Conservation (phyloP, 2,329 filamentous ascomycete species). For the Ascochyta lentis region DNA sequence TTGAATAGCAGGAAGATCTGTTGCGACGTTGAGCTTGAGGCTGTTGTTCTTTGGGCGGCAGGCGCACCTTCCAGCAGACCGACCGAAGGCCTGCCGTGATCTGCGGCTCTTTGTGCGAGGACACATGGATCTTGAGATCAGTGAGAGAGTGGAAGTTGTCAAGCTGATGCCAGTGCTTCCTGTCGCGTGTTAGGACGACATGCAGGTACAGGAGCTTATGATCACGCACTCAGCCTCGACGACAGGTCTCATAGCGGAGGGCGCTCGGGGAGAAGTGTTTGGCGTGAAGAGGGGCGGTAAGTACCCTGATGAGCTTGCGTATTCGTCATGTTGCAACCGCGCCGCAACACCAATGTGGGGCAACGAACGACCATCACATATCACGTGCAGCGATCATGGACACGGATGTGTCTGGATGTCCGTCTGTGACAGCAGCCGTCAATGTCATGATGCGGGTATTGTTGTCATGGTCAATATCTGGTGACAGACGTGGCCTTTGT, state of each 20-base stretch:
- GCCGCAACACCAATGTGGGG: slow-evolving; percentile 27
- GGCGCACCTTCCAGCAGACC: slow-evolving; percentile 84
- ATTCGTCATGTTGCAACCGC: slow-evolving; percentile 20
- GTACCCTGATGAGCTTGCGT: slow-evolving; percentile 43
- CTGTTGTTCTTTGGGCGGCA: background rate
- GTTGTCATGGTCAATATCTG: slow-evolving; percentile 2
- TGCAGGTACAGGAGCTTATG: background rate
- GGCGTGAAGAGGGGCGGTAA: slow-evolving; percentile 24
- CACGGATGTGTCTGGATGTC: background rate
- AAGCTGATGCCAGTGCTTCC: slow-evolving; percentile 47
- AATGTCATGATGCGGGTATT: background rate
- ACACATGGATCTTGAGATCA: slow-evolving; percentile 47
- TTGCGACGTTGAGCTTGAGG: slow-evolving; percentile 10
- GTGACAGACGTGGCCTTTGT: background rate
- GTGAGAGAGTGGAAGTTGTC: slow-evolving; percentile 47
- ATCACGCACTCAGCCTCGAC: slow-evolving; percentile 42
- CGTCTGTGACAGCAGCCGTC: background rate
- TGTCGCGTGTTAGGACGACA: slow-evolving; percentile 26
- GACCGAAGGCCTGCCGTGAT: slow-evolving; percentile 75
- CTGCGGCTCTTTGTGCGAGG: slow-evolving; percentile 44
- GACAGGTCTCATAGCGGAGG: slow-evolving; percentile 39
- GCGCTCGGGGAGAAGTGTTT: slow-evolving; percentile 5
- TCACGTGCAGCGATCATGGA: slow-evolving; percentile 8
- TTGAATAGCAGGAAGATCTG: slow-evolving; percentile 84
- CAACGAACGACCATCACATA: slow-evolving; percentile 17